Evolutionary conservation across 2,329 filamentous ascomycete genomes (phyloP), one percentile per base, ranked within the genome.

Genomic region (Zasmidium angulare): DNA sequence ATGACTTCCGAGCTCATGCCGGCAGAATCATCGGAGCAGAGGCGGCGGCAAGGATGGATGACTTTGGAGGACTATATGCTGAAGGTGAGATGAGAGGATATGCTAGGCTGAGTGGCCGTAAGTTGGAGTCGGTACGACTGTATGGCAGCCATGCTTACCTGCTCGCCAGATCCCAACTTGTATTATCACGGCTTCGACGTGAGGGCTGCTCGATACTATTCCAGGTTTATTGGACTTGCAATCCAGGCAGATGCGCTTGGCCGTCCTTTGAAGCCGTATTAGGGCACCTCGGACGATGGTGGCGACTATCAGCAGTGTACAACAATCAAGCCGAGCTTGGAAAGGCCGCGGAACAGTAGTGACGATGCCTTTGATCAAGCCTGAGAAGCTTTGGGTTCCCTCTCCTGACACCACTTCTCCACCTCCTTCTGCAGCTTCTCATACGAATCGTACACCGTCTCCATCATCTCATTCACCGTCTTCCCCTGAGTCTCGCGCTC

Each of bases 381-480:
- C 36, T 43, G n/a, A 43, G 36, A 43, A 7, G 36, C 36, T 53
- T 56, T 62, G 20, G 49, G 19, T 36, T 58, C 58, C 17, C 65
- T 53, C 36, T 67, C 66, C 47, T 52, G 49, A 51, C 89, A 91
- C 72, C 90, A 93, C 77, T 88, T 89, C 61, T 82, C 83, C 6
- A 92, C 89, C 77, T 93, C 89, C 78, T 89, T 91, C 61, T 79
- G 78, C 69, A 92, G 74, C 58, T 82, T 88, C 55, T 86, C 83
- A 60, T 81, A 81, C 79, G 91, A 89, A 56, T 84, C 78, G 50
- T 80, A 74, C 1, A 86, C 86, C 20, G 81, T 78, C 19, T 89
- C 87, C 85, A 91, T 89, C 69, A 92, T 86, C 46, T 84, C 68
- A 43, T 63, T 66, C 21, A 71, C 69, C 11, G 43, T 58, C 53